These are phyloP conservation scores for Kodamaea leandrae DNA, from an alignment of 805 yeast species.

Conservation along the genomic window DNA sequence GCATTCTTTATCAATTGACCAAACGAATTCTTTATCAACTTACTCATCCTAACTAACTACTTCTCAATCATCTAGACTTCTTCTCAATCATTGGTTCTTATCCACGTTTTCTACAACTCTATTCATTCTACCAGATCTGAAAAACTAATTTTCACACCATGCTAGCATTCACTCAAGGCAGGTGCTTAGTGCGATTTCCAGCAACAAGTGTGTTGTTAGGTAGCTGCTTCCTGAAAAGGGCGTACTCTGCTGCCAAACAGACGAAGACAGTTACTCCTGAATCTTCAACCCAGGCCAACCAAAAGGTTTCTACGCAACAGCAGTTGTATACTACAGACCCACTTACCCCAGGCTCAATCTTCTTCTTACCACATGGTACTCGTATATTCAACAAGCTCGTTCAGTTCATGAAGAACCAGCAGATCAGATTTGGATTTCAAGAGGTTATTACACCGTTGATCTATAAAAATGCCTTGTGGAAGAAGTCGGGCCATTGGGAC, in stretches of 20 bases:
- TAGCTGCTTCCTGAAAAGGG: too few species aligned
- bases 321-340: slow-evolving; percentile 76
- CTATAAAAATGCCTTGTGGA: slow-evolving; percentile 81
- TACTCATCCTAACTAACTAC: too few species aligned
- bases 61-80: too few species aligned
- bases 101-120: too few species aligned
- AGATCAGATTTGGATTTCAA: slow-evolving; percentile 74
- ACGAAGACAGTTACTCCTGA: too few species aligned
- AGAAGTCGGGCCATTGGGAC: slow-evolving; percentile 93
- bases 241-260: too few species aligned
- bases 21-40: too few species aligned
- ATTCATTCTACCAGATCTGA: too few species aligned
- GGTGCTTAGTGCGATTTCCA: too few species aligned
- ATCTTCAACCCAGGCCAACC: slow-evolving; percentile 38
- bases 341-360: slow-evolving; percentile 85
- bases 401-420: slow-evolving; percentile 82
- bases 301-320: slow-evolving; percentile 60
- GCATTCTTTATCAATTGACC: not conserved
- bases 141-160: not conserved
- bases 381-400: slow-evolving; percentile 76
- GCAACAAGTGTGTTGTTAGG: too few species aligned
- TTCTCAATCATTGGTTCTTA: too few species aligned
- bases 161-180: too few species aligned
- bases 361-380: slow-evolving; percentile 92
- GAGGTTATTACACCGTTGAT: slow-evolving; percentile 93